Evolutionary conservation across 2,329 filamentous ascomycete species (phyloP).

Genomic region (Trichoderma citrinoviride): DNA sequence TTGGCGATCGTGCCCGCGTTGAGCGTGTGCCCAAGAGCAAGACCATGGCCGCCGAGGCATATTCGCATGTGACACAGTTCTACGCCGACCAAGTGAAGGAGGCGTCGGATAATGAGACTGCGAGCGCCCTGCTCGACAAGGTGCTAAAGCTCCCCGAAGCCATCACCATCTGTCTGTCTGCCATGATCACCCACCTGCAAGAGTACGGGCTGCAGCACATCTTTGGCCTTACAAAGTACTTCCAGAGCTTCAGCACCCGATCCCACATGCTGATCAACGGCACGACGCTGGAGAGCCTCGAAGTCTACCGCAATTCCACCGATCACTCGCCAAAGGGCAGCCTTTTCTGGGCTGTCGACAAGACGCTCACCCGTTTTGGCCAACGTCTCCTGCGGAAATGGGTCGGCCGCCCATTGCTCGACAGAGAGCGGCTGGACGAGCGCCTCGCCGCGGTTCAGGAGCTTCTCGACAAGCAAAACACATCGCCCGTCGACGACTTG

Average conservation of each 20-base stretch:
- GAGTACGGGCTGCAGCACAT: conserved; percentile 95
- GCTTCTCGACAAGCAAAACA: conserved; percentile 66
- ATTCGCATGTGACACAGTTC: conserved; percentile 87
- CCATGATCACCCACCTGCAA: conserved; percentile 90
- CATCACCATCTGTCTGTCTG: conserved; percentile 87
- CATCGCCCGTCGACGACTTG: conserved; percentile 68
- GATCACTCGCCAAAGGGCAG: conserved; percentile 83
- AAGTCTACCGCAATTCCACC: conserved; percentile 93
- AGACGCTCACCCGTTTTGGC: conserved; percentile 86
- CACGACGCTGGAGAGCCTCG: conserved; percentile 88
- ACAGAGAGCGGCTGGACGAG: conserved; percentile 70
- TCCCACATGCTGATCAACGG: conserved; percentile 96
- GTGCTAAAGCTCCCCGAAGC: conserved; percentile 81
- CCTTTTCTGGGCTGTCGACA: conserved; percentile 92
- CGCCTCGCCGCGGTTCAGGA: conserved; percentile 85
- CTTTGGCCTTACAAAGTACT: conserved; percentile 94
- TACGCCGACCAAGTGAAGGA: conserved; percentile 82
- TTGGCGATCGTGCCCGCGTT: conserved; percentile 84
- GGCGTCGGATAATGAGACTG: conserved; percentile 52
- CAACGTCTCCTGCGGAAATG: conserved; percentile 87
- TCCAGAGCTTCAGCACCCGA: conserved; percentile 88
- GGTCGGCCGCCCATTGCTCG: conserved; percentile 86
- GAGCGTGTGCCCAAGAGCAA: conserved; percentile 74
- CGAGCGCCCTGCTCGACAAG: conserved; percentile 72
- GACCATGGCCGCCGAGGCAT: conserved; percentile 78